Evolutionary conservation across 73 alveolate genomes (phyloP), one percentile per base, ranked within the genome.

Genomic region (Stentor roeselii): DNA sequence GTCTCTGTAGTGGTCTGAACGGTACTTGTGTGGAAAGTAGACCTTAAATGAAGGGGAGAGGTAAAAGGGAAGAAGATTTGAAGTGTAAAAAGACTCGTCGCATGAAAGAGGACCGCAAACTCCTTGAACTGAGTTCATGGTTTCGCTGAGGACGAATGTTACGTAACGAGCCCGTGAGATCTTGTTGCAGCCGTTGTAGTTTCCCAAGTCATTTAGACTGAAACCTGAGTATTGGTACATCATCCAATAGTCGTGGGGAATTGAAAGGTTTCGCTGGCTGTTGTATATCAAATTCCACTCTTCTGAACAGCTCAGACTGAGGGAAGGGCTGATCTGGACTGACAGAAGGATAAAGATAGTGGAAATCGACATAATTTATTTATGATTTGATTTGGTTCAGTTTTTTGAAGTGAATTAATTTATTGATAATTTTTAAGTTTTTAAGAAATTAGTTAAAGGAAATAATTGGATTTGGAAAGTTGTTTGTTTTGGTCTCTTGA

Each of bases 211-310:
- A 67, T 67, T 67, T 21, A 67, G 42, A 30, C 2, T 34, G 2
- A n/a, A n/a, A 21, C 80, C 80, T 21, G 80, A 21, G 80, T 30
- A 67, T 32, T 21, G n/a, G 34, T 27, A 34, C 80, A 67, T 67
- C 34, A 27, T 67, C 15, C 42, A 67, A 67, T 67, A 67, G 41
- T 67, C 34, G 80, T 36, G 14, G 14, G 80, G 41, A 67, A 32
- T 14, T 0, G 80, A 40, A 30, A 21, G 67, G 21, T 50, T 21
- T 50, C 6, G 30, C 21, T 11, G 6, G 67, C 67, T 50, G 6
- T 50, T 6, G 6, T 11, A 11, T 11, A 50, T 50, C 67, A 11
- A 11, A 11, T 6, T 50, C 67, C 67, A 50, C 21, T 50, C 67
- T 50, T 50, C 67, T 50, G 6, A 21, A 50, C 67, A 50, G 6